Evolutionary conservation across 2,329 filamentous ascomycete species (phyloP), one percentile per base, ranked within the genome.

Genomic region (Fusarium sp.): DNA sequence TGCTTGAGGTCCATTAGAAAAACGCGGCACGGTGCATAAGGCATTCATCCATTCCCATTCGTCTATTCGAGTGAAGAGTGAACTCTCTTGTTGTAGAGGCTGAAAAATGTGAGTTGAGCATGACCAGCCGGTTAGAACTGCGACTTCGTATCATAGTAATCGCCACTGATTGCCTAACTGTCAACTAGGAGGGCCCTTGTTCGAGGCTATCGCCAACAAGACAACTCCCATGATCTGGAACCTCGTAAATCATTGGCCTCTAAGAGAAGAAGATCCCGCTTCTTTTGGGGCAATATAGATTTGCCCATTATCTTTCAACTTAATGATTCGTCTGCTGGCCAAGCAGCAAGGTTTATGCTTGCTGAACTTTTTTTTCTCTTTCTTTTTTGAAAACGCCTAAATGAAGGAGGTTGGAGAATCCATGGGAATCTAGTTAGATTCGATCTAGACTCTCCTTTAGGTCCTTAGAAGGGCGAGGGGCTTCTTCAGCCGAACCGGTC

Each of bases 381-480:
- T 26, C 24, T 6, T 26, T 26, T 63, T 63, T 63, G 60, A 64
- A 63, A 63, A 49, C 28, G 39, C n/a, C n/a, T 33, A 31, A 15
- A 31, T 50, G 22, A 20, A 59, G 11, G 31, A 14, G 14, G 38
- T 15, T 44, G 18, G 7, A 9, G 24, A 33, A 24, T 38, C 26
- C 20, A 28, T 33, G 26, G 10, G 20, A 18, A 20, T 17, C 28
- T 36, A n/a, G 11, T 33, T 28, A 34, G 24, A 24, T n/a, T 18
- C 22, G 20, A 22, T 33, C 33, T 28, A 7, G 7, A 13, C 9
- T 10, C 31, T 8, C 22, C n/a, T 8, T 36, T 22, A 39, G 43
- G 20, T n/a, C 7, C 45, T 13, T 11, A 7, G 33, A 28, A 13
- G 10, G 22, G 18, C 24, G 9, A 49, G 26, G 15, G 9, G 13